These are phyloP conservation scores for Penicillium herquei DNA, from an alignment of 495 filamentous ascomycete genomes.

Conservation along the genomic window DNA sequence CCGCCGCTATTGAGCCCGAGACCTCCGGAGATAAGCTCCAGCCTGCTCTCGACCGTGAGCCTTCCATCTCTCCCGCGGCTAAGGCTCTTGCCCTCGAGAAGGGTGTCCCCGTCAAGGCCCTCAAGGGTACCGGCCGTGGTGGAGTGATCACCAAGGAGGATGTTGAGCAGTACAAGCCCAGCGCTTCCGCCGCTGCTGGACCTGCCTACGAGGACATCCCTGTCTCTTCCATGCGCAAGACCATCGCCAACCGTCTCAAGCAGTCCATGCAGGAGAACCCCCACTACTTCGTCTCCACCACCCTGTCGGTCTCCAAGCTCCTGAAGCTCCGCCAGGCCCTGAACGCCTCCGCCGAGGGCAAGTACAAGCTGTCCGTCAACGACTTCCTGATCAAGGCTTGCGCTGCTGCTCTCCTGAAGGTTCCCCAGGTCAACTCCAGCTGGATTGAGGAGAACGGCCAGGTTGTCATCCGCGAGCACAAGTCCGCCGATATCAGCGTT, in stretches of 20 bases:
- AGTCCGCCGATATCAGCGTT: constrained; percentile 85
- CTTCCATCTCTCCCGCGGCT: constrained; percentile 68
- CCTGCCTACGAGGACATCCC: constrained; percentile 81
- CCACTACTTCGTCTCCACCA: constrained; percentile 92
- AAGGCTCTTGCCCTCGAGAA: constrained; percentile 83
- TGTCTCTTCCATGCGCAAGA: constrained; percentile 93
- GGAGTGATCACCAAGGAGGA: constrained; percentile 91
- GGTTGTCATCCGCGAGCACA: constrained; percentile 83
- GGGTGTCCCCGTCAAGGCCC: constrained; percentile 69
- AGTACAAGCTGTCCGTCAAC: constrained; percentile 98
- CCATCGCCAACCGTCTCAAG: constrained; percentile 86
- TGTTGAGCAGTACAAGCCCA: constrained; percentile 76
- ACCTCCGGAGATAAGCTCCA: constrained; percentile 75
- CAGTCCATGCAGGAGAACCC: constrained; percentile 90
- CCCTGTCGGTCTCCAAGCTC: constrained; percentile 88
- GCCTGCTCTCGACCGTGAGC: constrained; percentile 77
- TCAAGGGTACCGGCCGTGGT: constrained; percentile 86
- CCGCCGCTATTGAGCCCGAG: constrained; percentile 66
- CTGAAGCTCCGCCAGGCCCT: constrained; percentile 93
- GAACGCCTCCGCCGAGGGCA: constrained; percentile 81
- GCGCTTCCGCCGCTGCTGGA: constrained; percentile 50
- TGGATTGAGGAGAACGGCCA: constrained; percentile 80
- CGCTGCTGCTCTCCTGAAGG: constrained; percentile 82
- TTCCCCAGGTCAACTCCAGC: constrained; percentile 91
- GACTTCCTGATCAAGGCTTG: constrained; percentile 99